phyloP scores from a whole-genome alignment of 495 filamentous ascomycete species.

The Tuber microsphaerosporum region DNA sequence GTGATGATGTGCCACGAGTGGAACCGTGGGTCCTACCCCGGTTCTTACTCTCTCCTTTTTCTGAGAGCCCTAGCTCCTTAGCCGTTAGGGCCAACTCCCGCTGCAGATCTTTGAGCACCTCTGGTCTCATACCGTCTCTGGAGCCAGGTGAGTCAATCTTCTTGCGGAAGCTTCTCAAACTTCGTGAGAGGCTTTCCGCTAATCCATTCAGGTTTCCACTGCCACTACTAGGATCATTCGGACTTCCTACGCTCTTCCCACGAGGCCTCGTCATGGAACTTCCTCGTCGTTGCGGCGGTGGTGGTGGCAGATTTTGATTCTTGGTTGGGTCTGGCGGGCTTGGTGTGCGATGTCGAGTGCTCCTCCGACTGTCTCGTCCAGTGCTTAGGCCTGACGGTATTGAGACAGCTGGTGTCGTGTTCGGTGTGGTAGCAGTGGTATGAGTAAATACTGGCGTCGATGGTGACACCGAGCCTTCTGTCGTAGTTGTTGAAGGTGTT shows the following conservation, averaged over 20 bases:
- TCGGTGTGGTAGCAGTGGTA: neutral
- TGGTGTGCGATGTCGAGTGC: slow-evolving; percentile 45
- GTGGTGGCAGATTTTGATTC: slow-evolving; percentile 14
- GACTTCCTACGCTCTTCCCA: slow-evolving; percentile 35
- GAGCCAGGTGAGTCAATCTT: slow-evolving; percentile 54
- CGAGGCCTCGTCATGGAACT: slow-evolving; percentile 32
- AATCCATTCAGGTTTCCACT: slow-evolving; percentile 34
- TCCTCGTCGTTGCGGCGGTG: slow-evolving; percentile 23
- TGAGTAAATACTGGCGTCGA: slow-evolving; percentile 41
- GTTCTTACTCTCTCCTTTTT: slow-evolving; percentile 49
- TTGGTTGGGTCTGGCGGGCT: slow-evolving; percentile 43
- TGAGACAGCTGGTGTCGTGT: neutral
- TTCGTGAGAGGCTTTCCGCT: slow-evolving; percentile 38
- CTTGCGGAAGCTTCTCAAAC: slow-evolving; percentile 71
- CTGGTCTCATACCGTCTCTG: slow-evolving; percentile 56
- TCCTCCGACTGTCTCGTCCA: slow-evolving; percentile 37
- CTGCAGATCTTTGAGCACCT: slow-evolving; percentile 66
- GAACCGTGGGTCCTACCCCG: slow-evolving; percentile 61
- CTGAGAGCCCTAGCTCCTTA: slow-evolving; percentile 52
- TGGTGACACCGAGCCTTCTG: slow-evolving; percentile 42
- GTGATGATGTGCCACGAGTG: slow-evolving; percentile 69
- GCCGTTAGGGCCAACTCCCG: slow-evolving; percentile 70
- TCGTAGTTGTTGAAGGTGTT: slow-evolving; percentile 30
- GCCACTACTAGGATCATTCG: slow-evolving; percentile 12
- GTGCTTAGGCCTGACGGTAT: slow-evolving; percentile 25